These are phyloP conservation scores for Batkoa obscura DNA, from an alignment of 371 early-diverging fungal genomes.

Conservation along the genomic window DNA sequence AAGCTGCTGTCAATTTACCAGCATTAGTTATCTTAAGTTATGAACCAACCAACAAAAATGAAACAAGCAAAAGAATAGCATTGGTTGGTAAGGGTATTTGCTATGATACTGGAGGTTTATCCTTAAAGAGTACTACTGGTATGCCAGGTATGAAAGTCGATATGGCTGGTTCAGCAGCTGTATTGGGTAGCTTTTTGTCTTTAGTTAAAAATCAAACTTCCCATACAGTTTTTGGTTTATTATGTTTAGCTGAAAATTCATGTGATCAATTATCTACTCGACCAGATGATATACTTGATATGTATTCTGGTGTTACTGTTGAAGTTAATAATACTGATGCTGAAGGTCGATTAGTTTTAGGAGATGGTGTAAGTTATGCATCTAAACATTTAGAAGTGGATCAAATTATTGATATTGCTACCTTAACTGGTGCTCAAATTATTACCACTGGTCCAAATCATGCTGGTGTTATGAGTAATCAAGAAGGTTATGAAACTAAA, in stretches of 20 bases:
- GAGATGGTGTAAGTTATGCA: slow-evolving; percentile 7
- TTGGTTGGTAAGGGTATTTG: slow-evolving; percentile 9
- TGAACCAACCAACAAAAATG: neutral
- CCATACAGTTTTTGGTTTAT: slow-evolving; percentile 1
- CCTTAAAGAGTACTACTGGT: slow-evolving; percentile 3
- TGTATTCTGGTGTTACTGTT: slow-evolving; percentile 2
- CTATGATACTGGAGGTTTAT: slow-evolving; percentile 8
- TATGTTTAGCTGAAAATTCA: slow-evolving; percentile 6
- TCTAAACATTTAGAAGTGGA: neutral
- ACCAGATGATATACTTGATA: neutral
- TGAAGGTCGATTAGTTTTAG: slow-evolving; percentile 8
- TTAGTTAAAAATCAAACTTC: neutral
- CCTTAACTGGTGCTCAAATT: slow-evolving; percentile 6
- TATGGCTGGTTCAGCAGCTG: slow-evolving; percentile 6
- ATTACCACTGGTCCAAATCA: neutral
- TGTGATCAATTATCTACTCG: slow-evolving; percentile 5
- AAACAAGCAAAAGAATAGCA: neutral
- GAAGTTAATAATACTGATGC: slow-evolving; percentile 9
- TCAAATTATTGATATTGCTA: slow-evolving; percentile 7
- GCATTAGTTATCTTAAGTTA: neutral
- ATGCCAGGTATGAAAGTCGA: slow-evolving; percentile 7
- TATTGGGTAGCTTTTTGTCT: slow-evolving; percentile 3
- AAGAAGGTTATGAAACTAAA: slow-evolving; percentile 1
- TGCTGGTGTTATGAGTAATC: slow-evolving; percentile 5
- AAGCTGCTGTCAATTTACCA: slow-evolving; percentile 2